Evolutionary conservation across 2,329 filamentous ascomycete species (phyloP).

Genomic region (Kalaharituber pfeilii): DNA sequence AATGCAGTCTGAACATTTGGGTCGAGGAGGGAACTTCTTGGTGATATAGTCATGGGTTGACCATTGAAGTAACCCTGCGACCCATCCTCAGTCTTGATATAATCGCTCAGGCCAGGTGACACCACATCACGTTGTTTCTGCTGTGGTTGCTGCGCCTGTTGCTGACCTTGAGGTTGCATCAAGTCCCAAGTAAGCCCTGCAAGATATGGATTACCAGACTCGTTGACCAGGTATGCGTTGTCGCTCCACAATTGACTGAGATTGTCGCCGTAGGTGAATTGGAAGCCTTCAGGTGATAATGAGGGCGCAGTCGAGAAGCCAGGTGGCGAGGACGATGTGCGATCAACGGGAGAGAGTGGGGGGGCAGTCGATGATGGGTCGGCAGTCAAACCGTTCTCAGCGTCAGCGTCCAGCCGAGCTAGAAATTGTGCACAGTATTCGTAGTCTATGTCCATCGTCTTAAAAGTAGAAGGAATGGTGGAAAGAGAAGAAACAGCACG

Average conservation of each 20-base stretch:
- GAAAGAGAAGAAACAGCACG: neutral
- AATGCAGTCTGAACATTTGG: constrained; percentile 17
- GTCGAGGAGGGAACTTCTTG: constrained; percentile 17
- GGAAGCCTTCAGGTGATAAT: constrained; percentile 1
- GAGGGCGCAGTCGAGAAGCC: neutral
- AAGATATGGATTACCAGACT: neutral
- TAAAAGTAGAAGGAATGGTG: neutral
- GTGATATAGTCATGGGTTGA: constrained; percentile 17
- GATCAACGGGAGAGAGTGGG: neutral
- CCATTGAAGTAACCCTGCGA: constrained; percentile 9
- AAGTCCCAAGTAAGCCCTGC: neutral
- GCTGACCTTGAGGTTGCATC: constrained; percentile 5
- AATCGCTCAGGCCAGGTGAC: constrained; percentile 16
- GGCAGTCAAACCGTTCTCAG: constrained; percentile 4
- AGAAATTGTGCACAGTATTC: constrained; percentile 18
- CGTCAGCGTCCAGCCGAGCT: constrained; percentile 18
- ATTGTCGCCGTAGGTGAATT: neutral
- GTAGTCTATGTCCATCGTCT: constrained; percentile 2
- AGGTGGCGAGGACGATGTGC: neutral
- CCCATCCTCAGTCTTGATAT: constrained; percentile 18
- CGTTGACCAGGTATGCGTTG: neutral
- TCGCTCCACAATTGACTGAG: neutral
- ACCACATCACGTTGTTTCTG: constrained; percentile 5
- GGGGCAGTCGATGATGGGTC: neutral
- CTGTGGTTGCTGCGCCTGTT: constrained; percentile 3